Evolutionary conservation across 1,284 basidiomycete species (phyloP).

Genomic region (Sporisorium graminicola): DNA sequence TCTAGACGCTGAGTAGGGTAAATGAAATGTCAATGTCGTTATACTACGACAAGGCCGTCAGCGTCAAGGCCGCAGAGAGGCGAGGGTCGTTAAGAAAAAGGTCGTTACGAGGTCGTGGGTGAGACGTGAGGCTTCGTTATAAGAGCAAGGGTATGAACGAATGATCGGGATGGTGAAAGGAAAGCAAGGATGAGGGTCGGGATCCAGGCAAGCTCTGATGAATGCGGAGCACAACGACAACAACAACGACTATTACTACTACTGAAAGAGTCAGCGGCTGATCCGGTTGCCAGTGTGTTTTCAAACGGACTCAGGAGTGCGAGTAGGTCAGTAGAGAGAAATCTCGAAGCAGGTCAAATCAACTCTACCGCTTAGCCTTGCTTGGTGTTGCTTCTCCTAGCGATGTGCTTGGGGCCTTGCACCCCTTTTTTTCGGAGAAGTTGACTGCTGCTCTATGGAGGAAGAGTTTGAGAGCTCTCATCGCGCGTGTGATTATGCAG

Average conservation of each 20-base stretch:
- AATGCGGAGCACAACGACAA: background rate
- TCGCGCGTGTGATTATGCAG: constrained; percentile 24
- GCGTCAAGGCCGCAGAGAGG: background rate
- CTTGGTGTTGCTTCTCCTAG: background rate
- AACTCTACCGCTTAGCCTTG: background rate
- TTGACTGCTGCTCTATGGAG: constrained; percentile 11
- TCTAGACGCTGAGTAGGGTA: background rate
- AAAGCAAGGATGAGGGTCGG: constrained; percentile 6
- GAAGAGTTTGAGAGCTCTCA: background rate
- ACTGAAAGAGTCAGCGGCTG: background rate
- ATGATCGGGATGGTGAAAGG: constrained; percentile 8
- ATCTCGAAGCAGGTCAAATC: background rate
- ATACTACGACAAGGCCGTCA: background rate
- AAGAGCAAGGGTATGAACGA: constrained; percentile 5
- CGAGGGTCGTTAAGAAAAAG: background rate
- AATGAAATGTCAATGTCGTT: background rate
- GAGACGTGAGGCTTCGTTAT: constrained; percentile 23
- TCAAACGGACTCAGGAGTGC: constrained; percentile 14
- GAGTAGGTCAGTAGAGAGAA: background rate
- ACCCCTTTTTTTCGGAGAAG: constrained; percentile 20
- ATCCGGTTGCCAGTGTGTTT: background rate
- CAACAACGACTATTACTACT: background rate
- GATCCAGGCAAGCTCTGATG: background rate
- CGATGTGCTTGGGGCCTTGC: background rate
- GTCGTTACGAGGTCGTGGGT: background rate